Evolutionary conservation across 257 asterid species (phyloP).

Genomic region (Fraxinus cuspidata): DNA sequence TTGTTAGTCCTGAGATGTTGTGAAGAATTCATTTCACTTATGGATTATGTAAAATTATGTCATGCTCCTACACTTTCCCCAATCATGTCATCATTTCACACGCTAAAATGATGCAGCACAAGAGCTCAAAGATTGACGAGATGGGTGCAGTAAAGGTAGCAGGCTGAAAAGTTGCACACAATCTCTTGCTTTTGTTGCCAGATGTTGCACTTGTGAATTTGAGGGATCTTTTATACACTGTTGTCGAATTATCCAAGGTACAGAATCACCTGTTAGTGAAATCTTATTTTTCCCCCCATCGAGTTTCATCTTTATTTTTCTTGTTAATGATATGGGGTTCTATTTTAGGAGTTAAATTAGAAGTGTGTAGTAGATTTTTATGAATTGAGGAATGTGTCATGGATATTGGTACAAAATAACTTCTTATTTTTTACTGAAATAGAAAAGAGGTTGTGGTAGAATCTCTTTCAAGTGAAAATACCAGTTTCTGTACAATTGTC

Average conservation of each 20-base stretch:
- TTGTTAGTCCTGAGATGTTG: slow-evolving; percentile 19
- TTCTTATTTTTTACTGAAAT: not conserved
- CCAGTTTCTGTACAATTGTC: not conserved
- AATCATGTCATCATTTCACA: slow-evolving; percentile 33
- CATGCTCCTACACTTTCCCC: slow-evolving; percentile 13
- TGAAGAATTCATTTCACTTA: slow-evolving; percentile 5
- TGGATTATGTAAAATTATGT: slow-evolving; percentile 17
- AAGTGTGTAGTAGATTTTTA: slow-evolving; percentile 27
- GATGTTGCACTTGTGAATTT: slow-evolving; percentile 66
- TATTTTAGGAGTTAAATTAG: slow-evolving; percentile 19
- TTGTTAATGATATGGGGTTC: not conserved
- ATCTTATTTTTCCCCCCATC: slow-evolving; percentile 23
- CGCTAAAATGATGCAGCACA: slow-evolving; percentile 70
- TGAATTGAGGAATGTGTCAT: slow-evolving; percentile 16
- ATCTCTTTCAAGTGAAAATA: not conserved
- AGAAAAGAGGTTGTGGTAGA: slow-evolving; percentile 1
- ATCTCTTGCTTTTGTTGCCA: slow-evolving; percentile 54
- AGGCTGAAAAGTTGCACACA: slow-evolving; percentile 62
- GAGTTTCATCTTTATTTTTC: slow-evolving; percentile 31
- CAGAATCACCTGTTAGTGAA: slow-evolving; percentile 39
- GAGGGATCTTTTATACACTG: slow-evolving; percentile 55
- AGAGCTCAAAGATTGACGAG: slow-evolving; percentile 92
- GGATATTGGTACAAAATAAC: slow-evolving; percentile 12
- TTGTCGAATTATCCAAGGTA: slow-evolving; percentile 68
- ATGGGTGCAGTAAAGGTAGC: slow-evolving; percentile 87